Percentiles rank a stretch among this genome's conserved stretches.
Evolutionary conservation across 345 rosid genomes (phyloP).

Genomic region (Eucalyptus sp.): DNA sequence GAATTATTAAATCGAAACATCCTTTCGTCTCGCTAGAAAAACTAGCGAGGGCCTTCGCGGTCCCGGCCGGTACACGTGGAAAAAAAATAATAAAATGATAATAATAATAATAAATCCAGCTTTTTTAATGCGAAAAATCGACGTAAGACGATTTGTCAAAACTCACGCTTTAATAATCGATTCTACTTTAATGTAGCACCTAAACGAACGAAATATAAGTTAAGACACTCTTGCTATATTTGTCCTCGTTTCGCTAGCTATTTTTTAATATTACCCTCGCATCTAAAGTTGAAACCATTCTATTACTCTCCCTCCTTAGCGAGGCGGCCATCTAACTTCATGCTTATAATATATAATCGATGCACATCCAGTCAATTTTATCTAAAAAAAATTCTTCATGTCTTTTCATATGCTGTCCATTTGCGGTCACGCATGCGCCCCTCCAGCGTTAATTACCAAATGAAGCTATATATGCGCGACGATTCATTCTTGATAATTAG

Average conservation of each 20-base stretch:
- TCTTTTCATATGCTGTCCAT: neutral
- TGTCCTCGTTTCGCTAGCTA: accelerated
- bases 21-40: neutral
- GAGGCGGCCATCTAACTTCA: accelerated
- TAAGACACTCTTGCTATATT: accelerated
- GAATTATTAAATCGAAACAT: neutral
- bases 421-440: accelerated
- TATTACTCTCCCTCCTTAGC: neutral
- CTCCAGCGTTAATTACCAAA: accelerated
- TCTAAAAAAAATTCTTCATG: accelerated
- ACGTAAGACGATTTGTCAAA: accelerated
- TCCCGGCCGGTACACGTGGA: neutral
- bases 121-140: too few species aligned
- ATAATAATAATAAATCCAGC: too few species aligned
- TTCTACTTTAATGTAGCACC: neutral
- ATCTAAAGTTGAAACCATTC: neutral
- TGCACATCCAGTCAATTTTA: accelerated
- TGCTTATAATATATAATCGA: accelerated
- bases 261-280: neutral
- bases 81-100: too few species aligned
- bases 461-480: neutral
- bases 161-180: accelerated
- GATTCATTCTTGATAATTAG: neutral
- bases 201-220: accelerated
- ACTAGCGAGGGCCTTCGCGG: too few species aligned